Evolutionary conservation across 345 rosid genomes (phyloP).

Genomic region (Kandelia obovata): DNA sequence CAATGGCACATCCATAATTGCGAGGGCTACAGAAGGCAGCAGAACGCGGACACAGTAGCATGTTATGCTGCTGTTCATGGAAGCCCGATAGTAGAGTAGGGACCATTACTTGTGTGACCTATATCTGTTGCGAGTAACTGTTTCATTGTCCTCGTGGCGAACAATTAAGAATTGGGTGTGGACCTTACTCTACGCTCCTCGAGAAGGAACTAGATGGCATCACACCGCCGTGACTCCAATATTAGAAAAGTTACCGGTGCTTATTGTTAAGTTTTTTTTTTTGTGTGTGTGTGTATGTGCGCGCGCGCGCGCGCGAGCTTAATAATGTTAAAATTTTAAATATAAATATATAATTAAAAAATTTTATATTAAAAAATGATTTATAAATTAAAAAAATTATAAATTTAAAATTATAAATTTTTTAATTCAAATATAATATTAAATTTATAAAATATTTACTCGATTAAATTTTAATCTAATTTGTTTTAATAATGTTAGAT

Average conservation of each 20-base stretch:
- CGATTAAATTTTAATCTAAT: no score
- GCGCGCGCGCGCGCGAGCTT: no score
- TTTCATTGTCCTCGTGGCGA: neutral
- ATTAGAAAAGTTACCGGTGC: neutral
- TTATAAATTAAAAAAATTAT: no score
- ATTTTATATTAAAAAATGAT: no score
- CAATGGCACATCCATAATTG: conserved; percentile 66
- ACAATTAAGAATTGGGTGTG: conserved; percentile 2
- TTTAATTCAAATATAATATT: no score
- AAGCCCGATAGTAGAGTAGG: neutral
- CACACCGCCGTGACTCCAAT: neutral
- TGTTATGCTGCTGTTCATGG: neutral
- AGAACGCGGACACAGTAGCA: conserved; percentile 54
- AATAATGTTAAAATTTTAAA: no score
- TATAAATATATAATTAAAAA: no score
- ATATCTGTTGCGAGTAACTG: no score
- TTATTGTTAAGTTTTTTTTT: neutral
- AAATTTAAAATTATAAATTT: no score
- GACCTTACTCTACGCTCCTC: neutral
- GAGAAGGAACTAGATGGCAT: conserved; percentile 4
- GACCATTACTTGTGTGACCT: neutral
- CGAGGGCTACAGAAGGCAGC: conserved; percentile 89
- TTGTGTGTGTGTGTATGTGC: no score
- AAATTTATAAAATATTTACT: no score
- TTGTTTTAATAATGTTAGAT: no score